These are phyloP conservation scores for Phylloporus sp. DNA, from an alignment of 768 basidiomycete species.

Conservation along the genomic window DNA sequence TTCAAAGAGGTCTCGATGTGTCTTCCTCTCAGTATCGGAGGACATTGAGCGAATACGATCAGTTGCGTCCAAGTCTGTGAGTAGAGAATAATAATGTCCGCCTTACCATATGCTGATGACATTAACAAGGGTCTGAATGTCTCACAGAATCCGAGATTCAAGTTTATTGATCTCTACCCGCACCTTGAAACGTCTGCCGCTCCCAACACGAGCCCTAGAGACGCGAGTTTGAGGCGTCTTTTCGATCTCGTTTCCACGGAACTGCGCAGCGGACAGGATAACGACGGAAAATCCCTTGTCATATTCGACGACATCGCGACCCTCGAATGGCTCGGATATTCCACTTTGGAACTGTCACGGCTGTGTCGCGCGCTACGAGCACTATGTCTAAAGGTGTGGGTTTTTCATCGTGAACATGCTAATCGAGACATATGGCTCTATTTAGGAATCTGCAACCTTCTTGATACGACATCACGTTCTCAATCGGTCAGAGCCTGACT, in stretches of 20 bases:
- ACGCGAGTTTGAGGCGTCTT: slow-evolving; percentile 27
- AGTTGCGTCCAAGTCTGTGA: slow-evolving; percentile 57
- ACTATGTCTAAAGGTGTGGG: slow-evolving; percentile 50
- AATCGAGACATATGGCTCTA: neutral
- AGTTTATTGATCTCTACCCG: slow-evolving; percentile 51
- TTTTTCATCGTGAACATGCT: neutral
- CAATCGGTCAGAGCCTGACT: slow-evolving; percentile 52
- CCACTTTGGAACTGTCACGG: slow-evolving; percentile 45
- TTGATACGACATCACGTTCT: slow-evolving; percentile 61
- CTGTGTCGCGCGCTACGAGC: slow-evolving; percentile 57
- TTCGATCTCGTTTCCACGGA: slow-evolving; percentile 34
- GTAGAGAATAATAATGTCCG: slow-evolving; percentile 21
- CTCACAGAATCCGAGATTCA: slow-evolving; percentile 36
- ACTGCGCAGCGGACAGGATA: slow-evolving; percentile 13
- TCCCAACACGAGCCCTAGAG: slow-evolving; percentile 5
- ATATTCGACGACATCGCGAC: slow-evolving; percentile 68
- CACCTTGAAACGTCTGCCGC: slow-evolving; percentile 23
- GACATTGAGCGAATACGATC: slow-evolving; percentile 57
- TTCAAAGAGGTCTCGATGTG: slow-evolving; percentile 30
- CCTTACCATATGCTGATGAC: slow-evolving; percentile 4
- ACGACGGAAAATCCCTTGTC: slow-evolving; percentile 35
- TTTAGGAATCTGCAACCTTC: slow-evolving; percentile 50
- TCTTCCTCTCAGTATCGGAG: slow-evolving; percentile 57
- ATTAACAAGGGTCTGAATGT: slow-evolving; percentile 32
- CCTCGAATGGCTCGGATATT: slow-evolving; percentile 68